Percentiles rank a stretch among this genome's conserved stretches.
Evolutionary conservation across 208 protist species (phyloP).

Genomic region (Phytomonas sp.): DNA sequence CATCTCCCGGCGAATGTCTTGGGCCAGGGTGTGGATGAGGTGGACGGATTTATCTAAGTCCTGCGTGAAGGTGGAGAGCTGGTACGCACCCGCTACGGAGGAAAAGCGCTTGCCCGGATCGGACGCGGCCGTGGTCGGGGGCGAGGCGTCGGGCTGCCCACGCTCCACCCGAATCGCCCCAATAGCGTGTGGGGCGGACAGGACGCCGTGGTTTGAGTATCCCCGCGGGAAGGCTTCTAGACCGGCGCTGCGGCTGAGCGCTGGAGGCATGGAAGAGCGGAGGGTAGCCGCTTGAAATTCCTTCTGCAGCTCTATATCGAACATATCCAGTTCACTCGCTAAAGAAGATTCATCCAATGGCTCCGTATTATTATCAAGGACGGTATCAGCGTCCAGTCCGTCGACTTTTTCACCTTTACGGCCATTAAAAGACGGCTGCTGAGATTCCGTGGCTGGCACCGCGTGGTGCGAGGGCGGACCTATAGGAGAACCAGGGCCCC

Average conservation of each 20-base stretch:
- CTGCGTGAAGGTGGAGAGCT: conserved; percentile 28
- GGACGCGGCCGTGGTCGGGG: conserved; percentile 11
- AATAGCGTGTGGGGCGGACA: background rate
- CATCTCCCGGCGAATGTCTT: conserved; percentile 27
- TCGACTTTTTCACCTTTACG: background rate
- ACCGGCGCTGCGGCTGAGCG: conserved; percentile 14
- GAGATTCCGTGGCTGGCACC: background rate
- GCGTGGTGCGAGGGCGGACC: background rate
- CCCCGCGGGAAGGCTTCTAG: conserved; percentile 4
- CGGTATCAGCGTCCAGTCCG: background rate
- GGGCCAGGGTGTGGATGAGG: conserved; percentile 40
- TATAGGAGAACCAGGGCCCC: background rate
- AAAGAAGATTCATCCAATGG: background rate
- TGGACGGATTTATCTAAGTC: conserved; percentile 30
- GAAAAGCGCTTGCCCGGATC: conserved; percentile 27
- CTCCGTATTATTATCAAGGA: background rate
- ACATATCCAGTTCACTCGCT: conserved; percentile 41
- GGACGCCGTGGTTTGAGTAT: background rate
- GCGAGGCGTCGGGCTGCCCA: conserved; percentile 2
- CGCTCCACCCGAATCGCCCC: background rate
- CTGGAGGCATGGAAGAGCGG: conserved; percentile 5
- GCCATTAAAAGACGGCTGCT: background rate
- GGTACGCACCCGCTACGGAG: conserved; percentile 36
- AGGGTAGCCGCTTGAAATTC: conserved; percentile 18
- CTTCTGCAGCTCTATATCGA: conserved; percentile 56